Evolutionary conservation across 1,139 yeast species (phyloP).

Genomic region (Suhomyces maxii): DNA sequence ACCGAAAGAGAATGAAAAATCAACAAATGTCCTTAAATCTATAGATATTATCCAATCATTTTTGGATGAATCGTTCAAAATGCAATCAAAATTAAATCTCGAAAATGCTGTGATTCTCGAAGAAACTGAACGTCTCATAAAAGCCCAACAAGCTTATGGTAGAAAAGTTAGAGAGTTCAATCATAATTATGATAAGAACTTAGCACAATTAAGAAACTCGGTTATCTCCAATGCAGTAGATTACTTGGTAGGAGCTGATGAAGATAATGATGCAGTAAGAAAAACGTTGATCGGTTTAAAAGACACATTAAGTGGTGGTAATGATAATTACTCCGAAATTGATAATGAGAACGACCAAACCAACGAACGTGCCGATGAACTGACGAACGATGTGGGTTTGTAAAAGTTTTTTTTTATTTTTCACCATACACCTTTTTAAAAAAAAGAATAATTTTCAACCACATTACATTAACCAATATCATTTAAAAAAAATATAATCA

Average conservation of each 20-base stretch:
- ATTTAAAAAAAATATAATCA: not conserved
- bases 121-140: conserved; percentile 12
- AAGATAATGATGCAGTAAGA: not conserved
- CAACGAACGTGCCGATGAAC: too few relatives aligned
- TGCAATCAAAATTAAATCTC: conserved; percentile 1
- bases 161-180: conserved; percentile 9
- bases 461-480: too few relatives aligned
- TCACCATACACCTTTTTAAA: too few relatives aligned
- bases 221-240: conserved; percentile 3
- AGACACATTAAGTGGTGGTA: not conserved
- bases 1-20: conserved; percentile 1
- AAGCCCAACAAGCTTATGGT: conserved; percentile 9
- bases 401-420: too few relatives aligned
- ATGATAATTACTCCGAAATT: not conserved
- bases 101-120: conserved; percentile 5
- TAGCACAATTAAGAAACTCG: conserved; percentile 2
- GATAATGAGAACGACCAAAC: not conserved
- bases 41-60: conserved; percentile 4
- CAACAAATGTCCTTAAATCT: conserved; percentile 1
- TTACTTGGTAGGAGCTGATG: conserved; percentile 2
- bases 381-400: too few relatives aligned
- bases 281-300: not conserved
- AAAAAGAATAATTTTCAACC: too few relatives aligned
- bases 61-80: conserved; percentile 1
- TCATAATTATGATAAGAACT: conserved; percentile 1